These are phyloP conservation scores for Xylaria sp. DNA, from an alignment of 2,329 filamentous ascomycete species.

Conservation along the genomic window DNA sequence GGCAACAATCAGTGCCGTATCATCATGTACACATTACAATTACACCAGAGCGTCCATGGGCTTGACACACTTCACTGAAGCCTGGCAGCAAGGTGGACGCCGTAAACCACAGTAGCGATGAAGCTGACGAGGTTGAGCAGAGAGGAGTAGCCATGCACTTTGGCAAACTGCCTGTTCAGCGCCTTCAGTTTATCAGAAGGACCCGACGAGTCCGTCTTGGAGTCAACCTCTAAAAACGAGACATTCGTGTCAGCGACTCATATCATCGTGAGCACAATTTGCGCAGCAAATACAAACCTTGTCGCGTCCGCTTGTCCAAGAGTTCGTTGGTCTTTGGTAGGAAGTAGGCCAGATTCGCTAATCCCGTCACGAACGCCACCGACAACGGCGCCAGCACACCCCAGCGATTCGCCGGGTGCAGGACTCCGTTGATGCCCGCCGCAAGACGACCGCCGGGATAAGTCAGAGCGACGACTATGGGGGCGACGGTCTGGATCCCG, in stretches of 20 bases:
- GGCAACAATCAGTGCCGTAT: neutral
- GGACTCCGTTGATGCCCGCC: conserved; percentile 47
- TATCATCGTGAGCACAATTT: neutral
- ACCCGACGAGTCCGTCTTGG: conserved; percentile 68
- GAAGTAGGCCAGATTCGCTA: conserved; percentile 65
- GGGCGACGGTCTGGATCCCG: conserved; percentile 69
- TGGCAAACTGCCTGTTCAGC: conserved; percentile 72
- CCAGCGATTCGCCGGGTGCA: conserved; percentile 57
- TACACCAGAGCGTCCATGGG: neutral
- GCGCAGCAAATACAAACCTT: conserved; percentile 52
- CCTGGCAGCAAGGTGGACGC: conserved; percentile 63
- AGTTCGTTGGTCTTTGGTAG: conserved; percentile 69
- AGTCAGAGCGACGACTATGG: conserved; percentile 69
- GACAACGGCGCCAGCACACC: conserved; percentile 63
- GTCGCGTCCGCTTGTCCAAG: conserved; percentile 71
- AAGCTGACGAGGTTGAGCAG: conserved; percentile 71
- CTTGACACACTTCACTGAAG: conserved; percentile 38
- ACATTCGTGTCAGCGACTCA: conserved; percentile 15
- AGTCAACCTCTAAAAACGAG: conserved; percentile 48
- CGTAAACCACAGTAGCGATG: conserved; percentile 68
- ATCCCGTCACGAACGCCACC: conserved; percentile 63
- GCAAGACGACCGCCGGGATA: conserved; percentile 51
- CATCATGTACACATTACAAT: neutral
- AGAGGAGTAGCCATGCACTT: conserved; percentile 75
- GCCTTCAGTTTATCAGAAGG: conserved; percentile 79